phyloP scores from a whole-genome alignment of 2,329 filamentous ascomycete genomes.

The Penicillium digitatum region DNA sequence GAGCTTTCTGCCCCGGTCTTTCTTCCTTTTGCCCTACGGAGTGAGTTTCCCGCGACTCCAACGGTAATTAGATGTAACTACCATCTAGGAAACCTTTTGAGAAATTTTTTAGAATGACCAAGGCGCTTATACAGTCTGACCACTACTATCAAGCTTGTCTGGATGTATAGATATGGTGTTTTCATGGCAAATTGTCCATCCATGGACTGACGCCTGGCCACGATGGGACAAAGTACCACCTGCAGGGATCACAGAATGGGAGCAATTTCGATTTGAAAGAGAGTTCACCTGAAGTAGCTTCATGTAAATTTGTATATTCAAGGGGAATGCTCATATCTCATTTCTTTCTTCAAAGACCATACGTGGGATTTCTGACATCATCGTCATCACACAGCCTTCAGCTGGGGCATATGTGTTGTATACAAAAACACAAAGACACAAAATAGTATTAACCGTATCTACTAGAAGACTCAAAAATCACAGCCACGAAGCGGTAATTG shows the following conservation, averaged over 20 bases:
- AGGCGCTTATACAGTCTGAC: neutral
- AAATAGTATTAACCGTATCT: neutral
- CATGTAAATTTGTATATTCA: neutral
- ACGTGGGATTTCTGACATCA: neutral
- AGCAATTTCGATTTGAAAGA: neutral
- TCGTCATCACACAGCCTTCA: neutral
- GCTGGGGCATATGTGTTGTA: neutral
- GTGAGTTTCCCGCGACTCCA: neutral
- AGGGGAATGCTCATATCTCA: neutral
- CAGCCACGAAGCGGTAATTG: conserved; percentile 37
- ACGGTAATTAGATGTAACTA: neutral
- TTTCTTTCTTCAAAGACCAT: neutral
- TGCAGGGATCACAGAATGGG: neutral
- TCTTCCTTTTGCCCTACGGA: neutral
- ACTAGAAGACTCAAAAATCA: conserved; percentile 11
- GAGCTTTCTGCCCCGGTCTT: conserved; percentile 2
- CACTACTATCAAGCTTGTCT: neutral
- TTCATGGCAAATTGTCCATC: neutral
- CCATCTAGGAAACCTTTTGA: neutral
- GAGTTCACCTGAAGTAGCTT: neutral
- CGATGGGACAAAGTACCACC: neutral
- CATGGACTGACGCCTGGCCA: neutral
- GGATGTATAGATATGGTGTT: neutral
- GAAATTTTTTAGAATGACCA: neutral
- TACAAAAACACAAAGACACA: neutral